A percentile compares a stretch with the other conserved stretches of the same genome.
phyloP scores from a whole-genome alignment of 1,284 basidiomycete genomes.

The Puccinia polysora region DNA sequence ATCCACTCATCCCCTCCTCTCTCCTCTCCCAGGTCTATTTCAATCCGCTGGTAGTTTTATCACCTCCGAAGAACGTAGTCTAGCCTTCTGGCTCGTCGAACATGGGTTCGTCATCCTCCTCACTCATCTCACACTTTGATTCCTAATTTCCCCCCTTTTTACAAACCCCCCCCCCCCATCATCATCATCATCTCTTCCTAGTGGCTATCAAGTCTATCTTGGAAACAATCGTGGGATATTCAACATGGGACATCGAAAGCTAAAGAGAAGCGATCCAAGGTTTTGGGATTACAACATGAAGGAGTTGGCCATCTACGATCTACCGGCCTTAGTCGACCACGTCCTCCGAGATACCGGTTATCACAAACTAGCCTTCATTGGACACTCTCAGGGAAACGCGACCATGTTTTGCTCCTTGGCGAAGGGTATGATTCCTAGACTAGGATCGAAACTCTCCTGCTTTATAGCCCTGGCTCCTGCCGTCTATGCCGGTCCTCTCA shows the following conservation, averaged over 20 bases:
- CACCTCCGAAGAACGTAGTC: constrained; percentile 61
- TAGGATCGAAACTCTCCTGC: constrained; percentile 59
- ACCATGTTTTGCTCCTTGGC: constrained; percentile 53
- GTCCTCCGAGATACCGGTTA: constrained; percentile 59
- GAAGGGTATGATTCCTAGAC: constrained; percentile 60
- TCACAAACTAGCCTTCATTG: constrained; percentile 57
- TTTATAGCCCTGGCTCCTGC: constrained; percentile 63
- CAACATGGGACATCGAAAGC: constrained; percentile 61
- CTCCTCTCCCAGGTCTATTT: constrained; percentile 54
- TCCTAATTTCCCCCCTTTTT: constrained; percentile 41
- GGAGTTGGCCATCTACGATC: constrained; percentile 62
- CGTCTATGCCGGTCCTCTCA: constrained; percentile 62
- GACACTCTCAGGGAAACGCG: constrained; percentile 56
- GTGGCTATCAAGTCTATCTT: constrained; percentile 62
- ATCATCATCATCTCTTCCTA: constrained; percentile 16
- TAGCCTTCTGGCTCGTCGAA: constrained; percentile 63
- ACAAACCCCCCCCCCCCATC: background rate
- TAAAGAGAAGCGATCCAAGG: constrained; percentile 58
- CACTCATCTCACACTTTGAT: no score
- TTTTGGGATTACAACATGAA: constrained; percentile 66
- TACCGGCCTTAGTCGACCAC: constrained; percentile 62
- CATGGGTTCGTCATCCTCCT: no score
- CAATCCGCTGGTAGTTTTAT: constrained; percentile 63
- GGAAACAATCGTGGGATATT: constrained; percentile 63
- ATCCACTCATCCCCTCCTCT: background rate